Evolutionary conservation across 2,329 filamentous ascomycete genomes (phyloP).

Genomic region (Emergomyces orientalis): DNA sequence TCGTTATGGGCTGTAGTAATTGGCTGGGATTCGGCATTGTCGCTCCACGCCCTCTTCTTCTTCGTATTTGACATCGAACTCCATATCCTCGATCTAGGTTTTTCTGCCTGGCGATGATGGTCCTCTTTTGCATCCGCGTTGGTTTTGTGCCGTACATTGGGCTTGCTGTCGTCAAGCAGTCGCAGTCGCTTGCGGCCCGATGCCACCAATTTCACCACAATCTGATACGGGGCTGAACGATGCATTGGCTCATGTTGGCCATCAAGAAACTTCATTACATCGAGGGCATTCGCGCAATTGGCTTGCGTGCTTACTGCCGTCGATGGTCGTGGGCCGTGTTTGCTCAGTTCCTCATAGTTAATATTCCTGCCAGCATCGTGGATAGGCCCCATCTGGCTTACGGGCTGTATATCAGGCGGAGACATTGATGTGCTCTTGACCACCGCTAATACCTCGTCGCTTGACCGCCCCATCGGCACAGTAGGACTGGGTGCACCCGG

Average conservation of each 20-base stretch:
- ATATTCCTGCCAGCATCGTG: not conserved
- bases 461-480: conserved; percentile 2
- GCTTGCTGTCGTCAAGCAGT: not conserved
- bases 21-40: not conserved
- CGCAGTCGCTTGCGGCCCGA: conserved; percentile 5
- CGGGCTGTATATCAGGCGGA: not conserved
- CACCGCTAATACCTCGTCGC: not conserved
- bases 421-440: not conserved
- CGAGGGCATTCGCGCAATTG: conserved; percentile 1
- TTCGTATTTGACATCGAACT: not conserved
- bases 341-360: not conserved
- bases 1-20: not conserved
- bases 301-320: not conserved
- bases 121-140: not conserved
- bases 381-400: not conserved
- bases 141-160: not conserved
- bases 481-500: not conserved
- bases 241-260: conserved; percentile 6
- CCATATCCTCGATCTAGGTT: conserved; percentile 1
- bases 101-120: not conserved
- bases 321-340: not conserved
- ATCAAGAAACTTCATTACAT: conserved; percentile 1
- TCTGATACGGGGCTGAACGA: not conserved
- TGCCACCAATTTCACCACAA: conserved; percentile 1
- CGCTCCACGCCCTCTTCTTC: not conserved